Evolutionary conservation across 176 grass and related monocot species (phyloP), one percentile per base, ranked within the genome.

Genomic region (Carex parvula): DNA sequence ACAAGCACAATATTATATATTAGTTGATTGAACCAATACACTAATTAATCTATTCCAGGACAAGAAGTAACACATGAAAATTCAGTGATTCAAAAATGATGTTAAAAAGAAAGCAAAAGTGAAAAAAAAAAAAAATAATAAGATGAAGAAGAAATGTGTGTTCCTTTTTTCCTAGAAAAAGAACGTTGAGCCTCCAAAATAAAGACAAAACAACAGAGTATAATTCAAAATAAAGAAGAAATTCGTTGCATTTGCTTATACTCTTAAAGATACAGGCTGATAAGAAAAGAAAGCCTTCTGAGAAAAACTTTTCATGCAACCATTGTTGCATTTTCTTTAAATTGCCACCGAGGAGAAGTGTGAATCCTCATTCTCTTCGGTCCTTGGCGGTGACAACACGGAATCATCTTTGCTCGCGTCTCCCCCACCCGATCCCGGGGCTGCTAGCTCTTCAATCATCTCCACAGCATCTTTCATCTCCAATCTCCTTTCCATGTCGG

Each of bases 391-490:
- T 15, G 56, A 80, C 3, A 17, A 17, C 26, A 8, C 16, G 5
- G 29, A 56, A 80, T 80, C 53, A 80, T 80, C 53, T n/a, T 80
- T 80, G 20, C 41, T 20, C 7, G 16, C 9, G 11, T 83, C 80
- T 66, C 80, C 20, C 6, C 41, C 22, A 15, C 42, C 80, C 3
- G 24, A 41, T 24, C 61, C 80, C 1, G 24, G 60, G 60, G 60
- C 21, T 62, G 46, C 8, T 17, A 94, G 75, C 67, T 87, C 91
- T 78, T 92, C 91, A 66, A 99, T 99, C 60, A 58, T 72, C 17
- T 92, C 88, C 16, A 91, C 64, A 5, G 89, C 90, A 24, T 83
- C 82, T 74, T 87, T 91, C 80, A 95, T 70, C 83, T 95, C 96
- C 79, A 84, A 93, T 62, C 96, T 83, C 65, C 52, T 88, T 2